Base-by-base conservation (phyloP, 768 basidiomycete genomes). In the Austroboletus eburneus region DNA sequence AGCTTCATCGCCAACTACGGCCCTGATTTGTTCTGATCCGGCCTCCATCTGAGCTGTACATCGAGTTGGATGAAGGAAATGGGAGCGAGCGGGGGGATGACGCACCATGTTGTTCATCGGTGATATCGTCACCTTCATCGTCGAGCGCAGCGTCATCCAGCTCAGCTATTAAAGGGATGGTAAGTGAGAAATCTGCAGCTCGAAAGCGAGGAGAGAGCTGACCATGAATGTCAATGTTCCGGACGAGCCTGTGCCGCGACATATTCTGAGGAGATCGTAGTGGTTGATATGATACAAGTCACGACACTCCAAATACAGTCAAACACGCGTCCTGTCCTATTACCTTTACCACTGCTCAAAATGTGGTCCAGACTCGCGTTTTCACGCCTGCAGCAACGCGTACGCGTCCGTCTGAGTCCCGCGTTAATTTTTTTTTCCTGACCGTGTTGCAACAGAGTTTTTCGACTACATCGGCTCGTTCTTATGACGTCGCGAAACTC, bases 201-300 rank as follows among this genome's bases (percentile, higher is more conserved):
- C 12, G 23, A 33, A 42, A 39, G 3, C 1, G 42, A 40, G 10
- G 30, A 34, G 12, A 21, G 24, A 48, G n/a, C 66, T 23, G 38
- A 84, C 87, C 85, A 48, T 80, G 72, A 34, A 96, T 72, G 65
- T 96, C 82, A 23, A 98, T 71, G 69, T 93, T 92, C 52, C 88
- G 77, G 53, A 97, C 75, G 68, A 85, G 79, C 61, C 93, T 83
- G 69, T 98, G 96, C 65, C 96, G 77, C 5, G 95, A 97, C 92
- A 97, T 53, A 39, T 42, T 25, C 49, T 32, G 44, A 35, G 50
- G 23, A 18, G 46, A 49, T 48, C 25, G 45, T 45, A 16, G 43
- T 39, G 16, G 40, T 30, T 25, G 44, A 25, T 40, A 21, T 18
- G 36, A 37, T 30, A 12, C 22, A 49, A 46, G 39, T 48, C 30